phyloP scores from a whole-genome alignment of 768 basidiomycete species.

The Pleurotus sapidus region DNA sequence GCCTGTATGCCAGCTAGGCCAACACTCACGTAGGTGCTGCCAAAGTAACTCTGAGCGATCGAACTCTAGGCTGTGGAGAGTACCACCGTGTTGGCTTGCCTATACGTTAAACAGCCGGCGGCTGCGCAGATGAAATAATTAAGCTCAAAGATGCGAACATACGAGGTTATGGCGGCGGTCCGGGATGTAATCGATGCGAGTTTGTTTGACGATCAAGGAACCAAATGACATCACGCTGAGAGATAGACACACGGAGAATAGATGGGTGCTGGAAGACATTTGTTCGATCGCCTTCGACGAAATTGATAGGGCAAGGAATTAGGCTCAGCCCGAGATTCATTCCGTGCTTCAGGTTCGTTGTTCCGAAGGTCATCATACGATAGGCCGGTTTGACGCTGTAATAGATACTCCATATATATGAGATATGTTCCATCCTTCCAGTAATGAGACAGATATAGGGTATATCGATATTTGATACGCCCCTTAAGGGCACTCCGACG shows the following conservation, averaged over 20 bases:
- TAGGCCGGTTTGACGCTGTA: not conserved
- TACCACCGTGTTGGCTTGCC: not conserved
- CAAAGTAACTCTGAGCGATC: not conserved
- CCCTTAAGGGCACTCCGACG: constrained; percentile 5
- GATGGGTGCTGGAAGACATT: not conserved
- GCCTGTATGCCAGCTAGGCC: no score
- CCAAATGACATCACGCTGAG: not conserved
- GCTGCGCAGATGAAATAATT: not conserved
- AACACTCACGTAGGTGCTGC: no score
- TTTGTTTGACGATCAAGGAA: not conserved
- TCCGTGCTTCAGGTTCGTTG: constrained; percentile 1
- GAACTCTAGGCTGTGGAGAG: not conserved
- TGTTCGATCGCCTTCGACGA: not conserved
- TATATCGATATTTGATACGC: not conserved
- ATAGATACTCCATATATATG: not conserved
- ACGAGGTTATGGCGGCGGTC: not conserved
- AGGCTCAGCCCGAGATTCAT: constrained; percentile 6
- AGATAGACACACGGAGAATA: not conserved
- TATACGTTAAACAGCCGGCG: not conserved
- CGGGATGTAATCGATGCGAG: not conserved
- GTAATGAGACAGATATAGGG: not conserved
- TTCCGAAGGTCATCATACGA: not conserved
- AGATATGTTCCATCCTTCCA: not conserved
- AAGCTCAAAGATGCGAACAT: not conserved
- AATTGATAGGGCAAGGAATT: not conserved